Base-by-base conservation (phyloP, 2,329 filamentous ascomycete species). In the Fusarium anthophilum region DNA sequence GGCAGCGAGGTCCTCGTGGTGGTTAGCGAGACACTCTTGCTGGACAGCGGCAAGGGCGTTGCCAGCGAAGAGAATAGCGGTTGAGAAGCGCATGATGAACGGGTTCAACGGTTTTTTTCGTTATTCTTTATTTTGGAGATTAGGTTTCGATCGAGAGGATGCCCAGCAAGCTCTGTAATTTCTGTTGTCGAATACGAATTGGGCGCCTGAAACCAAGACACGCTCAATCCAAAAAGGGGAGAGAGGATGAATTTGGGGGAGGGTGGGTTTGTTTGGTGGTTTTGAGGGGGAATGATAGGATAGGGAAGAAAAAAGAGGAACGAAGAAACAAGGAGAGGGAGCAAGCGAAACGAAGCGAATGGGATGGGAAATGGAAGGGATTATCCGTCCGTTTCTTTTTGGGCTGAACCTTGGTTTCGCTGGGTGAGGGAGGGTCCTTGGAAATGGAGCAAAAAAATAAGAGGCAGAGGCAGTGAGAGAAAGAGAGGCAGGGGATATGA, bases 21-120 rank as follows among this genome's bases (percentile, higher is more conserved):
- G 79, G 59, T 78, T 69, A 56, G 79, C 78, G 61, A 89, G 77
- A 76, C 87, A 88, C 75, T 83, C 80, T 72, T 78, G 60, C 61
- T 72, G 76, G 45, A 80, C 73, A 71, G 80, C 62, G 71, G 80
- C 78, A 67, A 80, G 76, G 62, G 76, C 81, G 63, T 79, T 83
- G 76, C 78, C 80, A 68, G 80, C 79, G 69, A 82, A 73, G 66
- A 84, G 70, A 53, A 85, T 74, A 56, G 79, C 75, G 43, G 80
- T 67, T 67, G 82, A 71, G 75, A 82, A 76, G 55, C 77, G 78
- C 80, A 80, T 81, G 57, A 45, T 76, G 71, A 24, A 55, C 35
- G 69, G 48, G 57, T 55, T 44, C 38, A 60, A 45, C 44, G 61
- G 55, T 15, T 55, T 51, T 47, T 48, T 58, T 55, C 30, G 22